phyloP scores from a whole-genome alignment of 2,329 filamentous ascomycete genomes.

The Ophiostoma himal-ulmi region DNA sequence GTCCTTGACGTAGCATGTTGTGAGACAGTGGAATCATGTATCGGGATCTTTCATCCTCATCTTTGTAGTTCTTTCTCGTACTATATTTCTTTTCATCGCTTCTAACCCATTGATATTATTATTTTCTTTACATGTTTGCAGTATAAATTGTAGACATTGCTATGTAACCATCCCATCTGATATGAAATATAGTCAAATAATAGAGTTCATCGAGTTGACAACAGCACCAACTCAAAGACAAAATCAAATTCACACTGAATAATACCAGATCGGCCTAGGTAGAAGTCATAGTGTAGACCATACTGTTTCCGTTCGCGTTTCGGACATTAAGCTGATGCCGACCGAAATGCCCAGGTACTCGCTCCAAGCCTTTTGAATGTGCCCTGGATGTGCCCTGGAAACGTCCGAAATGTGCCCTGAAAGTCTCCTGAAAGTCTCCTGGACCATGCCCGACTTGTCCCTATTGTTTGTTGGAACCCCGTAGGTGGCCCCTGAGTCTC shows the following conservation, averaged over 20 bases:
- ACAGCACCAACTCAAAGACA: too few relatives aligned
- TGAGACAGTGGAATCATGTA: neutral
- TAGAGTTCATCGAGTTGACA: too few relatives aligned
- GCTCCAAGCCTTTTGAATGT: neutral
- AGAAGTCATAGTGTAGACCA: neutral
- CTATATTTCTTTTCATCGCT: neutral
- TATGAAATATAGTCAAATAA: too few relatives aligned
- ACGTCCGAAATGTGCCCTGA: neutral
- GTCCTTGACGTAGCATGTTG: neutral
- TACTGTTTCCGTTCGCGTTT: constrained; percentile 18
- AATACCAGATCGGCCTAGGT: neutral
- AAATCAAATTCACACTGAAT: neutral
- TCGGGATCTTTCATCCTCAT: neutral
- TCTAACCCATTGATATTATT: too few relatives aligned
- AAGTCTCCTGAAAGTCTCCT: neutral
- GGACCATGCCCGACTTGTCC: neutral
- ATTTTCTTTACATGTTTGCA: too few relatives aligned
- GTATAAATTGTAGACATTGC: too few relatives aligned
- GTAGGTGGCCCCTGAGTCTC: neutral
- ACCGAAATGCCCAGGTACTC: constrained; percentile 14
- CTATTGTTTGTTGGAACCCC: neutral
- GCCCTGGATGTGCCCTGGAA: neutral
- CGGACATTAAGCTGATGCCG: constrained; percentile 22
- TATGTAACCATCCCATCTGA: too few relatives aligned
- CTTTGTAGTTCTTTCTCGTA: neutral